Percentiles rank a stretch among this genome's conserved stretches.
Evolutionary conservation across 2,329 filamentous ascomycete genomes (phyloP).

Genomic region (Colletotrichum chrysophilum): DNA sequence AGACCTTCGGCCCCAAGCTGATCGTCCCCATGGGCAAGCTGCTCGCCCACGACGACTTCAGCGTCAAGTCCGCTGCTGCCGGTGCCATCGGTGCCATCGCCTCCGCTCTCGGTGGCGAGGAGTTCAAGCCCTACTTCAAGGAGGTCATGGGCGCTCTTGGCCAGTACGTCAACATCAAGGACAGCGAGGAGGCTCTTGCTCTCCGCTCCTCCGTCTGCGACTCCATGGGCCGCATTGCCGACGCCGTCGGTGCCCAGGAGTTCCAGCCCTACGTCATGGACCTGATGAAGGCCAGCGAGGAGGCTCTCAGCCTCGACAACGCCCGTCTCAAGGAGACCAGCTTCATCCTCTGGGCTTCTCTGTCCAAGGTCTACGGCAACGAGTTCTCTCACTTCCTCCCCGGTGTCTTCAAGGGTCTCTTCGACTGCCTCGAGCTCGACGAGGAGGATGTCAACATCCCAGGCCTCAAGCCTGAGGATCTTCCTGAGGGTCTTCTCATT

Average conservation of each 20-base stretch:
- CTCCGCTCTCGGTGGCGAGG: conserved; percentile 79
- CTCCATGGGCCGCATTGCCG: conserved; percentile 90
- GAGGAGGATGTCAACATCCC: conserved; percentile 87
- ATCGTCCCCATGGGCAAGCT: conserved; percentile 85
- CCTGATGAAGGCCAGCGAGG: conserved; percentile 90
- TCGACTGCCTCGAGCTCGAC: conserved; percentile 85
- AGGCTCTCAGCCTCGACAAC: conserved; percentile 87
- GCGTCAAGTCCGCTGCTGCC: conserved; percentile 88
- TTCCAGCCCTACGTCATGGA: conserved; percentile 93
- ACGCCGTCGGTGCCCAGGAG: conserved; percentile 81
- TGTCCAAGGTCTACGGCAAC: conserved; percentile 92
- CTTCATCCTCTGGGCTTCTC: conserved; percentile 94
- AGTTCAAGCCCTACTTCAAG: conserved; percentile 91
- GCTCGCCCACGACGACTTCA: conserved; percentile 83
- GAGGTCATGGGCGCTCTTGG: conserved; percentile 90
- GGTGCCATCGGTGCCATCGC: conserved; percentile 92
- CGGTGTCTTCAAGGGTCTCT: conserved; percentile 79
- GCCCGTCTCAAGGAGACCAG: conserved; percentile 92
- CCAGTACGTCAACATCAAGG: conserved; percentile 83
- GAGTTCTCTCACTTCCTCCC: conserved; percentile 80
- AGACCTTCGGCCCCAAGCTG: conserved; percentile 80
- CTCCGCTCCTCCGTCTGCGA: conserved; percentile 90
- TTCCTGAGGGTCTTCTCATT: conserved; percentile 71
- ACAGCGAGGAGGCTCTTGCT: conserved; percentile 87
- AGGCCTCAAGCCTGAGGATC: conserved; percentile 59